phyloP scores from a whole-genome alignment of 1,284 basidiomycete genomes.

The Peniophora sp. region DNA sequence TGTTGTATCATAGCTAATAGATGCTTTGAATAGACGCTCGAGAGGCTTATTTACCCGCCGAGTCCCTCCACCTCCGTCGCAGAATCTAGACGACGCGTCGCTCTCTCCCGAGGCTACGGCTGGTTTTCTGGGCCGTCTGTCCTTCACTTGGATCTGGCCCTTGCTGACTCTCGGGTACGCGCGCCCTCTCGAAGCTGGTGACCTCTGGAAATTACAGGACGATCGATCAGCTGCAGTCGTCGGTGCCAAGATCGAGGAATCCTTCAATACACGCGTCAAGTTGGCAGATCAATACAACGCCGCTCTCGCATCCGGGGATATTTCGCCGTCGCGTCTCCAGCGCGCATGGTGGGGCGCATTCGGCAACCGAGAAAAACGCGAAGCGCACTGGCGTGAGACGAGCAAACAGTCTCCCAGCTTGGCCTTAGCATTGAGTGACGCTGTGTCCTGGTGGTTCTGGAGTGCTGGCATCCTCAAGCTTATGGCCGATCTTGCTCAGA shows the following conservation, averaged over 20 bases:
- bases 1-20: no score
- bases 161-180: conserved; percentile 66
- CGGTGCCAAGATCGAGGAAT: conserved; percentile 52
- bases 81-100: conserved; percentile 46
- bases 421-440: conserved; percentile 71
- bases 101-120: conserved; percentile 44
- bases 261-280: conserved; percentile 55
- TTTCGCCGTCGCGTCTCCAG: conserved; percentile 45
- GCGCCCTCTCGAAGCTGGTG: conserved; percentile 73
- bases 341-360: conserved; percentile 53
- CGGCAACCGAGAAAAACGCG: conserved; percentile 41
- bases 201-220: conserved; percentile 79
- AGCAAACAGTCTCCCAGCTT: conserved; percentile 68
- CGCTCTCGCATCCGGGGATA: conserved; percentile 54
- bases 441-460: conserved; percentile 82
- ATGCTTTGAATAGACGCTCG: conserved; percentile 5
- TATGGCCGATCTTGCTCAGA: conserved; percentile 60
- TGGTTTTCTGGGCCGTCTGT: conserved; percentile 40
- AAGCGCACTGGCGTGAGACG: conserved; percentile 57
- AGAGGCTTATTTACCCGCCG: conserved; percentile 15
- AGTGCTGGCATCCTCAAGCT: conserved; percentile 71
- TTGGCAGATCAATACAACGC: conserved; percentile 66
- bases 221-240: conserved; percentile 50
- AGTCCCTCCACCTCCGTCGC: conserved; percentile 35
- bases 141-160: conserved; percentile 70